phyloP scores from a whole-genome alignment of 2,329 filamentous ascomycete species.

The Colletotrichum cereale region DNA sequence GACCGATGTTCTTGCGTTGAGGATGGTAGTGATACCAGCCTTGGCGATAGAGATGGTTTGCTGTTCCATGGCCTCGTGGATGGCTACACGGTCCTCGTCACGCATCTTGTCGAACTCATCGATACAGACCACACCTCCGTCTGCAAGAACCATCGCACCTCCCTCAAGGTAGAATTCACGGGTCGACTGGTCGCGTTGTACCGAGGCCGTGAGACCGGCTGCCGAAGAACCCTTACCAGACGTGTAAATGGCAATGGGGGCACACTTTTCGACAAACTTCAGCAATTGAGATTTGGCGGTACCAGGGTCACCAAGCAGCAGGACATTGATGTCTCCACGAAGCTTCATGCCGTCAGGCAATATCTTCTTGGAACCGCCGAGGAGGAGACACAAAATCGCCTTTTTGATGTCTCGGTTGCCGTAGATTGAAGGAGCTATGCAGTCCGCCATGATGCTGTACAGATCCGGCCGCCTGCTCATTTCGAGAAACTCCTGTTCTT shows the following conservation, averaged over 20 bases:
- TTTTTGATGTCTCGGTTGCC: constrained; percentile 98
- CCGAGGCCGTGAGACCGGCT: constrained; percentile 95
- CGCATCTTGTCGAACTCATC: constrained; percentile 99
- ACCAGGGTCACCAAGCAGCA: constrained; percentile 96
- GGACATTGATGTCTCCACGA: constrained; percentile 96
- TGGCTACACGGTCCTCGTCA: constrained; percentile 96
- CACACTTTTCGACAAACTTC: constrained; percentile 97
- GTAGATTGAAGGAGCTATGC: constrained; percentile 97
- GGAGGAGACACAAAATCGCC: constrained; percentile 90
- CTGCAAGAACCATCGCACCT: constrained; percentile 97
- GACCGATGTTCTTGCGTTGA: constrained; percentile 95
- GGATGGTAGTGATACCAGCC: constrained; percentile 96
- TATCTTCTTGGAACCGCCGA: constrained; percentile 98
- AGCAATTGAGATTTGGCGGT: constrained; percentile 97
- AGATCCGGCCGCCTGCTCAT: constrained; percentile 91
- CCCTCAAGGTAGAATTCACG: constrained; percentile 98
- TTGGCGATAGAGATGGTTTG: constrained; percentile 99
- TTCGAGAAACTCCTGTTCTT: constrained; percentile 95
- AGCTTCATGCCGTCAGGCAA: constrained; percentile 97
- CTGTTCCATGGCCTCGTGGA: constrained; percentile 99
- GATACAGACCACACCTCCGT: constrained; percentile 97
- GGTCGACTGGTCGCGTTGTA: constrained; percentile 91
- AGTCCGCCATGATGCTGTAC: constrained; percentile 90
- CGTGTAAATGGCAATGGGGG: constrained; percentile 97
- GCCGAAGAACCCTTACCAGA: constrained; percentile 98